These are phyloP conservation scores for Aspergillus saccharolyticus DNA, from an alignment of 495 filamentous ascomycete species.

Conservation along the genomic window DNA sequence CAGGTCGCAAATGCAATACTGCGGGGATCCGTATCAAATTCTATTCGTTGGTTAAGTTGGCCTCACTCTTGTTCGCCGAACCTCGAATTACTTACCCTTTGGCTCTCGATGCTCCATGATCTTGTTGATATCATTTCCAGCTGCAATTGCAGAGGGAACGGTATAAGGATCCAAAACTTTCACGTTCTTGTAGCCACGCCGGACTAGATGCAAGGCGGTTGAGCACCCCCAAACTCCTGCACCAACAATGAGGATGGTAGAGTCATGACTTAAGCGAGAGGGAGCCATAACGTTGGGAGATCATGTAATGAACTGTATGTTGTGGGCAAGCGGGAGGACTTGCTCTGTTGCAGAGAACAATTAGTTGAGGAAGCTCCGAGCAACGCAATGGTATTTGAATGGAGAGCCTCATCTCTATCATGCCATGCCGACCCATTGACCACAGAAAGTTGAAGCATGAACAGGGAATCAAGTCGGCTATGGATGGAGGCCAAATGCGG, in stretches of 20 bases:
- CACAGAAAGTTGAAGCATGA: not conserved
- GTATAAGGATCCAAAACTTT: constrained; percentile 43
- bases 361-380: not conserved
- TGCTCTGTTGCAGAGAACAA: not conserved
- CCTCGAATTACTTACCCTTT: constrained; percentile 28
- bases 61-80: not conserved
- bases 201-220: constrained; percentile 46
- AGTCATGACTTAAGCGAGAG: constrained; percentile 6
- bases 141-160: constrained; percentile 47
- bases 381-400: not conserved
- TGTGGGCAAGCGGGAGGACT: not conserved
- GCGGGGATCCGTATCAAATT: constrained; percentile 21
- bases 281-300: constrained; percentile 11
- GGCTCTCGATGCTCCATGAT: constrained; percentile 46
- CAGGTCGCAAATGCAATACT: constrained; percentile 34
- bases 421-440: not conserved
- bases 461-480: not conserved
- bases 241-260: constrained; percentile 40
- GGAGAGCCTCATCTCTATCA: not conserved
- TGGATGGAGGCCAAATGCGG: not conserved
- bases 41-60: not conserved
- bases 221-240: constrained; percentile 50
- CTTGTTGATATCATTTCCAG: constrained; percentile 54
- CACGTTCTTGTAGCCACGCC: constrained; percentile 43
- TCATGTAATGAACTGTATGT: not conserved